Evolutionary conservation across 2,329 filamentous ascomycete species (phyloP), one percentile per base, ranked within the genome.

Genomic region (Exophiala phaeomuriformis): DNA sequence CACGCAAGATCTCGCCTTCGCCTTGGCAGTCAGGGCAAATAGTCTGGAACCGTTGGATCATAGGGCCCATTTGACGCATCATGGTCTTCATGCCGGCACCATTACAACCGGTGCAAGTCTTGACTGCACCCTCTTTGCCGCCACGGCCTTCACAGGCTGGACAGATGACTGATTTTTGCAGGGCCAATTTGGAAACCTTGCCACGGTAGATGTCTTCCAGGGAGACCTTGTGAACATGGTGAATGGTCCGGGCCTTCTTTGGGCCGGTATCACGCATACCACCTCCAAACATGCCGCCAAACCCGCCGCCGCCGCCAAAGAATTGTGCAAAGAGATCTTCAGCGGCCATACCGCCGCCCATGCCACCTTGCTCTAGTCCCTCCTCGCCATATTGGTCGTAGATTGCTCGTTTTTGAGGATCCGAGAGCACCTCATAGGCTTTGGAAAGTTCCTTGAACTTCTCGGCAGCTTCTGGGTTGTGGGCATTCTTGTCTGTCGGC

Each of bases 1-100:
- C 91, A 68, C 88, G 89, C 71, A 98, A 91, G 62, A 86, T 90
- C 77, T 98, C 93, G 57, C 93, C 91, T 73, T 98, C 93, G 60
- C 94, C 94, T 65, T 93, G 91, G 71, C 93, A 98, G 75, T 98
- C 94, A 30, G 90, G 88, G 81, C 93, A 98, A 65, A 96, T 90
- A 31, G 91, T 97, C 79, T 98, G 93, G 83, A 98, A 98, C 54
- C 93, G 88, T 77, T 98, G 94, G 65, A 98, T 97, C 93, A 98
- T 98, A 56, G 93, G 93, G 48, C 93, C 93, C 90, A 98, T 97
- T 75, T 98, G 93, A 69, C 94, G 87, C 93, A 98, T 96, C 91
- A 98, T 97, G 39, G 88, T 96, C 86, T 97, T 97, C 88, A 96
- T 95, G 73, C 93, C 93, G 61, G 86, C 83, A 62, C 93, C 93